Evolutionary conservation across 306 rosid genomes (phyloP).

Genomic region (apple (Malus domestica)): DNA sequence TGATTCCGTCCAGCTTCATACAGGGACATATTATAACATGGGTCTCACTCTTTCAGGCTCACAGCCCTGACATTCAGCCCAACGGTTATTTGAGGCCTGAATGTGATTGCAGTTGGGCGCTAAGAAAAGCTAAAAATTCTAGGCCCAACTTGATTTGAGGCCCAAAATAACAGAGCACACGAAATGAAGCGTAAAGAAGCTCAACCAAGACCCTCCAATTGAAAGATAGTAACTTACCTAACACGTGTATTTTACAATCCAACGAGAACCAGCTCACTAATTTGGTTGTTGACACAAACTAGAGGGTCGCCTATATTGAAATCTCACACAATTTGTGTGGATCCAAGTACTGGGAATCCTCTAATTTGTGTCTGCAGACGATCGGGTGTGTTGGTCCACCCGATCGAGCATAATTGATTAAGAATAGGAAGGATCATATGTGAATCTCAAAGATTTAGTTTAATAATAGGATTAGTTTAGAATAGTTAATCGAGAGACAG

Average conservation of each 20-base stretch:
- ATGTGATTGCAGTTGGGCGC: neutral
- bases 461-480: too few species aligned
- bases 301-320: too few species aligned
- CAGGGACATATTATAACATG: neutral
- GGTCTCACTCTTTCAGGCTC: neutral
- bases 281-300: too few species aligned
- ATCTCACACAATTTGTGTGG: too few species aligned
- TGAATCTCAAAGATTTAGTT: too few species aligned
- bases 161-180: too few species aligned
- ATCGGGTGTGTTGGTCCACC: too few species aligned
- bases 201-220: neutral
- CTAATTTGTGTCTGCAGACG: too few species aligned
- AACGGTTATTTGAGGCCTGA: neutral
- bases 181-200: rapidly evolving
- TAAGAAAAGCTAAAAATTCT: neutral
- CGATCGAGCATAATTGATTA: neutral
- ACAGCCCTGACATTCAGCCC: neutral
- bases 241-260: too few species aligned
- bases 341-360: too few species aligned
- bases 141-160: neutral
- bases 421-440: neutral
- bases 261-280: too few species aligned
- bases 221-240: too few species aligned
- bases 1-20: neutral
- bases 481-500: neutral